Conservation (phyloP, 73 alveolate genomes). For the Tetrahymena borealis region DNA sequence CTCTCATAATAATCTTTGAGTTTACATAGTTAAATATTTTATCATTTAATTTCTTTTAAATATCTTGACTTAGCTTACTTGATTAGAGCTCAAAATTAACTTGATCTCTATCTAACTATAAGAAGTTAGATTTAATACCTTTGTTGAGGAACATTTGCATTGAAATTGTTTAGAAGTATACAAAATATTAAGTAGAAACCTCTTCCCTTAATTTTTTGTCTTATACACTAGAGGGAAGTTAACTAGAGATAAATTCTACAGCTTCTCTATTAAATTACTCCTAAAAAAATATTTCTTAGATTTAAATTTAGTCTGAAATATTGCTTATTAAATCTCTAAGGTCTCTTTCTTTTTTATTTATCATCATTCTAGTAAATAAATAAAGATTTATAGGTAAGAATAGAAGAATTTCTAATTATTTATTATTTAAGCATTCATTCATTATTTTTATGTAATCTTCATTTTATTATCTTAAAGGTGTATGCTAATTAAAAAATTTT, state of each 20-base stretch:
- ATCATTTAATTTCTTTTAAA: not conserved
- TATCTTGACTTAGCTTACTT: not conserved
- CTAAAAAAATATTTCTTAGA: not conserved
- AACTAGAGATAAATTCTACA: too few relatives aligned
- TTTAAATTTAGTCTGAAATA: not conserved
- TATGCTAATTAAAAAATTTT: not conserved
- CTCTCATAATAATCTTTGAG: not conserved
- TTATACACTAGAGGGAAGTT: not conserved
- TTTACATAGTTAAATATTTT: not conserved
- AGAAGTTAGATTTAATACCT: not conserved
- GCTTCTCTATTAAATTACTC: not conserved
- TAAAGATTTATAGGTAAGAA: not conserved
- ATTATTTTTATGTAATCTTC: not conserved
- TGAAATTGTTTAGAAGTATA: not conserved
- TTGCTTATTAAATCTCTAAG: not conserved
- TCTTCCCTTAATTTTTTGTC: not conserved
- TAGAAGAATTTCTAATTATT: not conserved
- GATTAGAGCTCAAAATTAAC: not conserved
- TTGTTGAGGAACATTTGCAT: not conserved
- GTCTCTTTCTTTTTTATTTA: not conserved
- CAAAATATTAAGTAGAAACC: not conserved
- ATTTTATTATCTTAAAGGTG: not conserved
- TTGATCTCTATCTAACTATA: not conserved
- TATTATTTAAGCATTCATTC: not conserved
- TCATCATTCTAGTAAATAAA: not conserved